Percentiles rank a stretch among this genome's conserved stretches.
Conservation (phyloP, 148 eudicot species). For the Camellia japonica region DNA sequence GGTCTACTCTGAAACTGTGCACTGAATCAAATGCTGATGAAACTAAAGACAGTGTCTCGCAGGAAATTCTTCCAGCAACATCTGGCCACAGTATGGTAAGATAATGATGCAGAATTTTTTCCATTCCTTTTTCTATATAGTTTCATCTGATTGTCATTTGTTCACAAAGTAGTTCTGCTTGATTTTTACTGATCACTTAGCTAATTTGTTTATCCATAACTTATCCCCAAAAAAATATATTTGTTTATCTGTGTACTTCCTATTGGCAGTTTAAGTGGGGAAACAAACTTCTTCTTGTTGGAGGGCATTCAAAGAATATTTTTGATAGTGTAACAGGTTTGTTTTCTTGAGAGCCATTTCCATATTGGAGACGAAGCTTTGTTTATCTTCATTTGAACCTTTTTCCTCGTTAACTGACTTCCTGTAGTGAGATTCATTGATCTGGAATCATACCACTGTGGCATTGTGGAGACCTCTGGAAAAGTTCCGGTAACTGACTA, state of each 20-base stretch:
- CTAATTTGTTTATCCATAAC: neutral
- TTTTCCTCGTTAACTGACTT: constrained; percentile 7
- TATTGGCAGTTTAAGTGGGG: constrained; percentile 73
- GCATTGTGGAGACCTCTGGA: constrained; percentile 73
- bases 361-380: neutral
- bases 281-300: constrained; percentile 57
- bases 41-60: constrained; percentile 33
- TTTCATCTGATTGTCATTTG: neutral
- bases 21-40: constrained; percentile 30
- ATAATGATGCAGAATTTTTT: neutral
- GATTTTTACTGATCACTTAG: neutral
- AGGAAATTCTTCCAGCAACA: constrained; percentile 56
- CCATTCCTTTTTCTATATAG: too few species aligned
- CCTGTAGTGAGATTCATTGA: constrained; percentile 69
- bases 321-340: constrained; percentile 60
- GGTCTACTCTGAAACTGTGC: constrained; percentile 64
- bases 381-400: constrained; percentile 14
- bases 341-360: constrained; percentile 10
- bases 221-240: too few species aligned
- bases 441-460: constrained; percentile 53
- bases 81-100: constrained; percentile 92
- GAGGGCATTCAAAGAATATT: constrained; percentile 58
- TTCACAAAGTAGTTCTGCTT: neutral
- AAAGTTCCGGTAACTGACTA: constrained; percentile 68
- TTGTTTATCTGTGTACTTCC: neutral